These are phyloP conservation scores for Phylloboletellus chloephorus DNA, from an alignment of 1,284 basidiomycete genomes.

Conservation along the genomic window DNA sequence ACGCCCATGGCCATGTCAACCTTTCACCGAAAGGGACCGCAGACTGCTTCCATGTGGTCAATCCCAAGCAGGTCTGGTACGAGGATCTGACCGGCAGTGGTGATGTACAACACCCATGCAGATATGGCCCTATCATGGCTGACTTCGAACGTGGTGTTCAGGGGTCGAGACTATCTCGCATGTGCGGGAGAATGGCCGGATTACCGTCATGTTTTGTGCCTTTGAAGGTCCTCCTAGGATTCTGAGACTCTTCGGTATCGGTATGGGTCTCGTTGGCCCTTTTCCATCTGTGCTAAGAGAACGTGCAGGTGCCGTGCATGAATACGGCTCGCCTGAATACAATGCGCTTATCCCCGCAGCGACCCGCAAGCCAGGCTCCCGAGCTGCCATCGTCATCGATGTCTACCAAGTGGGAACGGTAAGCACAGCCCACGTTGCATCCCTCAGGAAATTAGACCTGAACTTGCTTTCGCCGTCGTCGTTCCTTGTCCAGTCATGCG, in stretches of 20 bases:
- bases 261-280: slow-evolving; percentile 26
- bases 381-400: slow-evolving; percentile 47
- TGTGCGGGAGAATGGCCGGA: slow-evolving; percentile 52
- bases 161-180: slow-evolving; percentile 55
- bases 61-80: slow-evolving; percentile 48
- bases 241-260: slow-evolving; percentile 46
- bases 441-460: neutral
- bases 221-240: slow-evolving; percentile 53
- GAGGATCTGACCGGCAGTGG: slow-evolving; percentile 54
- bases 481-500: slow-evolving; percentile 41
- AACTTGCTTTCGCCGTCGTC: neutral
- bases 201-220: slow-evolving; percentile 52
- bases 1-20: slow-evolving; percentile 47
- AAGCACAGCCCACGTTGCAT: slow-evolving; percentile 16
- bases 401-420: slow-evolving; percentile 51
- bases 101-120: slow-evolving; percentile 13
- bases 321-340: slow-evolving; percentile 51
- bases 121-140: neutral
- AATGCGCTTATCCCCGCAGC: slow-evolving; percentile 38
- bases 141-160: slow-evolving; percentile 15
- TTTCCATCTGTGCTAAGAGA: neutral
- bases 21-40: slow-evolving; percentile 50
- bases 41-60: slow-evolving; percentile 45
- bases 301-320: slow-evolving; percentile 41
- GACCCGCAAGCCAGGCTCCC: slow-evolving; percentile 46